These are phyloP conservation scores for Pseudonectria buxi DNA, from an alignment of 2,329 filamentous ascomycete genomes.

Conservation along the genomic window DNA sequence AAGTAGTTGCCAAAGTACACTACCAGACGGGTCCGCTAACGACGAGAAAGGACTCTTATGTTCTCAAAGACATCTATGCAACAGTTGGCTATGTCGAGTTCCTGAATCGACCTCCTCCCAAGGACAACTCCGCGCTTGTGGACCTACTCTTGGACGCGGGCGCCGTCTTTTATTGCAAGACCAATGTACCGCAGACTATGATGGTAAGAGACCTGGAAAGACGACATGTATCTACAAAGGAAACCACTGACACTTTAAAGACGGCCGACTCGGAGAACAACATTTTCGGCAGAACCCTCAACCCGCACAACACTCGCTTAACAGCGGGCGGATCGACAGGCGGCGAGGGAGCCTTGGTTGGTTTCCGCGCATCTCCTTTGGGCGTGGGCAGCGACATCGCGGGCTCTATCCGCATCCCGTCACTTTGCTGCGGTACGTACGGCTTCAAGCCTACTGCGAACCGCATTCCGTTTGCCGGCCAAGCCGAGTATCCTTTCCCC, in stretches of 20 bases:
- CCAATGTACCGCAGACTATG: slow-evolving; percentile 54
- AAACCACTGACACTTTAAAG: slow-evolving; percentile 3
- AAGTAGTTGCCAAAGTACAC: rapidly evolving
- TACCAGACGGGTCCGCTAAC: neutral
- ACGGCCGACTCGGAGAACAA: slow-evolving; percentile 34
- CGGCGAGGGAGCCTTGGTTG: slow-evolving; percentile 17
- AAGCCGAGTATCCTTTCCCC: slow-evolving; percentile 15
- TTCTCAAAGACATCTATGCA: slow-evolving; percentile 15
- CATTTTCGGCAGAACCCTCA: slow-evolving; percentile 20
- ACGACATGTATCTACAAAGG: rapidly evolving
- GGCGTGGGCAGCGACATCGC: slow-evolving; percentile 22
- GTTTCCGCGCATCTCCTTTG: slow-evolving; percentile 16
- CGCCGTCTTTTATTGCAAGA: slow-evolving; percentile 32
- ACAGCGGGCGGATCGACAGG: slow-evolving; percentile 21
- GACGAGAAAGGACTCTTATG: slow-evolving; percentile 17
- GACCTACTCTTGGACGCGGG: slow-evolving; percentile 19
- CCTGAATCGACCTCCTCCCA: slow-evolving; percentile 13
- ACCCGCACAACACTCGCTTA: slow-evolving; percentile 28
- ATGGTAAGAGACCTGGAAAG: slow-evolving; percentile 35
- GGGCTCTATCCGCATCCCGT: slow-evolving; percentile 45
- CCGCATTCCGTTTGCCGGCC: slow-evolving; percentile 39
- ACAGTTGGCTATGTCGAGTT: slow-evolving; percentile 21
- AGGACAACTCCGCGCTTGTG: slow-evolving; percentile 16
- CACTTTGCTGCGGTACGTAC: slow-evolving; percentile 49
- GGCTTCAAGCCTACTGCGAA: slow-evolving; percentile 50